Base-by-base conservation (phyloP, 352 stramenopile species). In the Globisporangium yorkense region DNA sequence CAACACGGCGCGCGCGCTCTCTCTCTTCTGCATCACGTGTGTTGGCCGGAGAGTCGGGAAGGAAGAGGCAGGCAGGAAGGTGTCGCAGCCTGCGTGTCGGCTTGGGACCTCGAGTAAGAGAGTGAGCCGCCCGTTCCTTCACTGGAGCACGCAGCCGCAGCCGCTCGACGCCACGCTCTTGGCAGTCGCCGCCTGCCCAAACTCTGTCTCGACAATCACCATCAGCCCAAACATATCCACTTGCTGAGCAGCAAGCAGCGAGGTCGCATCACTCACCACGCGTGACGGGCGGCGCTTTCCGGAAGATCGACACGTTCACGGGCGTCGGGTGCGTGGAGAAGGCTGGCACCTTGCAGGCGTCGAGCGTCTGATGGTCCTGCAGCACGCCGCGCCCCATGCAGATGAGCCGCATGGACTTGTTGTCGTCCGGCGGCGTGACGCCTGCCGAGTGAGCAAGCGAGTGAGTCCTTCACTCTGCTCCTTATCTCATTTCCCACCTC, bases 351-450 rank as follows among this genome's bases (percentile, higher is more conserved):
- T 91, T 79, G 59, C 76, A 84, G 21, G 75, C 67, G 49, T 82
- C 71, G 21, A 98, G 75, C 46, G 88, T 96, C 65, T 94, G 81
- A 21, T 83, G 60, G 60, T 98, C 91, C 65, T 96, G 88, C 40
- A 98, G 68, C 59, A 97, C 85, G 16, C 92, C 93, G 51, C 95
- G 88, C 7, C 94, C 94, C 94, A 98, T 98, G 61, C 94, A 98
- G 63, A 98, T 97, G 35, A 98, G 74, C 0, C 94, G 74, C 51
- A 98, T 71, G 60, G 74, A 74, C 61, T 83, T 88, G 53, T 67
- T 52, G 56, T 84, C 67, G 1, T 88, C 71, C 0, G 71, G 66
- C 8, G 76, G 68, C 16, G 71, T 43, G 51, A 92, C 67, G 44
- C 64, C 82, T 89, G 51, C 12, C 5, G 18, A 2, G 31, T 54